Conservation (phyloP, 495 filamentous ascomycete species). For the Pyronema domesticum region DNA sequence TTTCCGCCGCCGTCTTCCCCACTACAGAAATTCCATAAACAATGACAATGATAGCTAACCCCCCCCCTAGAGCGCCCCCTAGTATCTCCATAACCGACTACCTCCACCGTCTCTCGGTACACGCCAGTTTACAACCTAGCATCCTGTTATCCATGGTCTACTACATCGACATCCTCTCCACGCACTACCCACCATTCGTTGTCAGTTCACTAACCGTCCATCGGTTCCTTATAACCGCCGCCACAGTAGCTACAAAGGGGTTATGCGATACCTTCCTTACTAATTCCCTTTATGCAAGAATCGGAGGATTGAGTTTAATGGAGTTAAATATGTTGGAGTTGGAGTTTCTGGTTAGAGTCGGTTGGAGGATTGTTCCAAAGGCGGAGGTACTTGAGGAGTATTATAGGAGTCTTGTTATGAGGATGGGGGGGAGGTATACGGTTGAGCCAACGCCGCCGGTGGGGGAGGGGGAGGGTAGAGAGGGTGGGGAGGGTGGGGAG, state of each 20-base stretch:
- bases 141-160: constrained; percentile 99
- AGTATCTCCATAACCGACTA: constrained; percentile 90
- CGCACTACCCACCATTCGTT: constrained; percentile 79
- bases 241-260: constrained; percentile 88
- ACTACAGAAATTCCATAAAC: not conserved
- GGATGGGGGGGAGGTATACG: constrained; percentile 23
- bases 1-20: not conserved
- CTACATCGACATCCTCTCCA: constrained; percentile 92
- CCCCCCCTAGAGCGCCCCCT: constrained; percentile 50
- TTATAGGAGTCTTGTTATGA: constrained; percentile 66
- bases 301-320: constrained; percentile 73
- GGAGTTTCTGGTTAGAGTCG: constrained; percentile 75
- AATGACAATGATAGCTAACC: not conserved
- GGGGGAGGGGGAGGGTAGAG: not conserved
- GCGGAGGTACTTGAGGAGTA: constrained; percentile 86
- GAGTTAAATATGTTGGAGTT: constrained; percentile 88
- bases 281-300: constrained; percentile 82
- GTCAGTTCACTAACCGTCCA: constrained; percentile 90
- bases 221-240: constrained; percentile 87
- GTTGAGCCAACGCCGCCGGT: not conserved
- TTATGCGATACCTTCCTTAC: constrained; percentile 96
- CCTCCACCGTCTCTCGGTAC: constrained; percentile 74
- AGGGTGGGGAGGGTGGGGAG: not conserved
- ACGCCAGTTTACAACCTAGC: constrained; percentile 81
- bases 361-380: constrained; percentile 92